A percentile compares a stretch with the other conserved stretches of the same genome.
phyloP scores from a whole-genome alignment of 2,329 filamentous ascomycete genomes.

The Mycogone perniciosa region DNA sequence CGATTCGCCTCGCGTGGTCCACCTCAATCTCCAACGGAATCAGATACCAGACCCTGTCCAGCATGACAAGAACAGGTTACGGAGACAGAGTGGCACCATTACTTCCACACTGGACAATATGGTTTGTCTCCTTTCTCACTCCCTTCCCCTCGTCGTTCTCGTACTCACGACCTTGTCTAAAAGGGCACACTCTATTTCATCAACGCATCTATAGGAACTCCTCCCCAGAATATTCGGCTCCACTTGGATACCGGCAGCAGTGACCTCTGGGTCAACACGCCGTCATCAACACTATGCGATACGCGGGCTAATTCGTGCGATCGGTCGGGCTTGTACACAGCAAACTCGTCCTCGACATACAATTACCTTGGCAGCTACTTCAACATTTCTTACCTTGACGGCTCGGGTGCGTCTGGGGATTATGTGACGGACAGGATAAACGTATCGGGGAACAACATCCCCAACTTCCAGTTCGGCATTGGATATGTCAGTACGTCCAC shows the following conservation, averaged over 20 bases:
- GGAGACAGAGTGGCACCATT: conserved; percentile 37
- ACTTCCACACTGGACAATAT: conserved; percentile 48
- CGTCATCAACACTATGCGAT: conserved; percentile 54
- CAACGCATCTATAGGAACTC: conserved; percentile 58
- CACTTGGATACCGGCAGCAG: conserved; percentile 64
- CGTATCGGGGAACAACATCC: conserved; percentile 48
- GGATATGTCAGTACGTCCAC: conserved; percentile 55
- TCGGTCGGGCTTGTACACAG: conserved; percentile 58
- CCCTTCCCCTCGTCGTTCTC: neutral
- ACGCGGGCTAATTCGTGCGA: conserved; percentile 45
- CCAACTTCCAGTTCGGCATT: conserved; percentile 63
- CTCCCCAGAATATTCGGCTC: conserved; percentile 49
- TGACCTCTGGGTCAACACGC: conserved; percentile 65
- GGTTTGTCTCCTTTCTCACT: conserved; percentile 29
- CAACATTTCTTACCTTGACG: conserved; percentile 84
- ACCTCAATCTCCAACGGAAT: conserved; percentile 35
- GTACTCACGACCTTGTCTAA: neutral
- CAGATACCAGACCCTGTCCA: conserved; percentile 34
- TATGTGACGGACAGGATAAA: conserved; percentile 70
- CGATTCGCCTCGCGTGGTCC: conserved; percentile 38
- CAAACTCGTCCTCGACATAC: conserved; percentile 71
- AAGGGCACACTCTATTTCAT: conserved; percentile 59
- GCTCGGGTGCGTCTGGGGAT: conserved; percentile 68
- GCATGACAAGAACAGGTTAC: conserved; percentile 37
- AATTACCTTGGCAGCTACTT: conserved; percentile 67